Evolutionary conservation across 2,329 filamentous ascomycete species (phyloP).

Genomic region (Metarhizium humberi): DNA sequence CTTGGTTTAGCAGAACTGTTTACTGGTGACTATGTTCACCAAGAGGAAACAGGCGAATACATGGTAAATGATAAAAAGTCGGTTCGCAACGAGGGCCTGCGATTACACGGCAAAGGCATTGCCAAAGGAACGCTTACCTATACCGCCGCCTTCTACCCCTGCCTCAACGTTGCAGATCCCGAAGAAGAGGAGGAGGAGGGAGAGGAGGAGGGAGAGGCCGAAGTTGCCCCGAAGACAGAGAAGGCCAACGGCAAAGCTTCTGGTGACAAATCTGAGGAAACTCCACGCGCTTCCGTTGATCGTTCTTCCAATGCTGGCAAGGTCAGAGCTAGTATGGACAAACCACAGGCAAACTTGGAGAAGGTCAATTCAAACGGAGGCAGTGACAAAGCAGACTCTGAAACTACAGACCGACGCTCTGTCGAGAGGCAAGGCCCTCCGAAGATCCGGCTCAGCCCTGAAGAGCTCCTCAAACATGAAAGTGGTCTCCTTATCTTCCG

Average conservation of each 20-base stretch:
- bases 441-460: conserved; percentile 67
- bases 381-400: conserved; percentile 18
- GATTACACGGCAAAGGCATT: conserved; percentile 61
- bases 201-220: conserved; percentile 12
- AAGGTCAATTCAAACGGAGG: conserved; percentile 6
- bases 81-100: conserved; percentile 56
- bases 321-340: conserved; percentile 29
- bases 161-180: conserved; percentile 77
- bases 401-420: conserved; percentile 22
- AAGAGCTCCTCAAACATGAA: conserved; percentile 79
- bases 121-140: conserved; percentile 76
- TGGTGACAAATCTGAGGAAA: neutral
- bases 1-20: conserved; percentile 73
- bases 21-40: conserved; percentile 67
- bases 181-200: conserved; percentile 64
- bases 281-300: conserved; percentile 8
- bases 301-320: conserved; percentile 30
- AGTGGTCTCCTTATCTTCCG: conserved; percentile 92
- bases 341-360: conserved; percentile 4
- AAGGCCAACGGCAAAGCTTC: neutral
- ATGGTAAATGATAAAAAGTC: conserved; percentile 68
- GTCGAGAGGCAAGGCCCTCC: conserved; percentile 46
- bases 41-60: conserved; percentile 75
- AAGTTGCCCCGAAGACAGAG: conserved; percentile 1
- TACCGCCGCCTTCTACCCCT: conserved; percentile 83